phyloP scores from a whole-genome alignment of 2,329 filamentous ascomycete genomes.

The Volutella citrinella region DNA sequence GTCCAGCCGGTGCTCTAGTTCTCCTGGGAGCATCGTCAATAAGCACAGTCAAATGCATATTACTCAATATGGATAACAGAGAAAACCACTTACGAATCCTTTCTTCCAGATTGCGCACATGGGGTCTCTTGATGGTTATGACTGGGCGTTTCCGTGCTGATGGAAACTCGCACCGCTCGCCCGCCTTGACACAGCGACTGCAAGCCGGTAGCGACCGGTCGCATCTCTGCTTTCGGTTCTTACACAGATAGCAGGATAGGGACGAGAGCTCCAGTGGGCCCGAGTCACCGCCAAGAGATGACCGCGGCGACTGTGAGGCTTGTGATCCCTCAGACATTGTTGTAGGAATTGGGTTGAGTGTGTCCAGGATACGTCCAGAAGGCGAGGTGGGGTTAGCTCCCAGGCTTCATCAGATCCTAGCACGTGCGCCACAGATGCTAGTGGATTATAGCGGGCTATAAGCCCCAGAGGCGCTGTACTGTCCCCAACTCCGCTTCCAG shows the following conservation, averaged over 20 bases:
- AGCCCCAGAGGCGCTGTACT: too few species aligned
- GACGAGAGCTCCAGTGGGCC: slow-evolving; percentile 8
- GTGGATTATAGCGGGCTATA: too few species aligned
- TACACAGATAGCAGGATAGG: slow-evolving; percentile 12
- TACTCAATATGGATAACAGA: too few species aligned
- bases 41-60: not conserved
- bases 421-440: too few species aligned
- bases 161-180: slow-evolving; percentile 11
- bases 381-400: too few species aligned
- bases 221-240: slow-evolving; percentile 13
- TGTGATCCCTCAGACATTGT: slow-evolving; percentile 12
- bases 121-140: slow-evolving; percentile 9
- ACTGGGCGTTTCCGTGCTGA: slow-evolving; percentile 12
- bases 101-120: slow-evolving; percentile 13
- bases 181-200: slow-evolving; percentile 11
- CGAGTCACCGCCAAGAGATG: slow-evolving; percentile 11
- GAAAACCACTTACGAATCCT: slow-evolving; percentile 13
- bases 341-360: too few species aligned
- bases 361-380: too few species aligned
- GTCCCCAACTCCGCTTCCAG: too few species aligned
- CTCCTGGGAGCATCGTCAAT: slow-evolving; percentile 12
- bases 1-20: slow-evolving; percentile 34
- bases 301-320: slow-evolving; percentile 8
- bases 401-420: too few species aligned
- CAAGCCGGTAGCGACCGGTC: slow-evolving; percentile 7